Conservation (phyloP, 371 early-diverging fungal genomes). For the Mortierella sp. region DNA sequence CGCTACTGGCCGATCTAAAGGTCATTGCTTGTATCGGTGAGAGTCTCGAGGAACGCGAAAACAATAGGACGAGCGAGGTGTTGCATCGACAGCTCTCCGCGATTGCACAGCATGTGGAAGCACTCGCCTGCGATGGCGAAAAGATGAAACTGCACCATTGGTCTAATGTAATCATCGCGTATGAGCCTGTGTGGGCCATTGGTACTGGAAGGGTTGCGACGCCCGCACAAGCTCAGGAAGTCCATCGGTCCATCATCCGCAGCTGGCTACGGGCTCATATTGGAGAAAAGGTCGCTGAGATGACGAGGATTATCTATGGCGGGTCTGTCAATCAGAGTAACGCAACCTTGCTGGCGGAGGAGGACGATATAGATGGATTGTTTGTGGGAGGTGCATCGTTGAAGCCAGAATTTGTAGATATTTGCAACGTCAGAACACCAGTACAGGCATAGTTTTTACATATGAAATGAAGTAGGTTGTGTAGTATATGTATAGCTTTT, state of each 20-base stretch:
- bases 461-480: too few species aligned
- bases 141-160: slow-evolving; percentile 60
- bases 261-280: slow-evolving; percentile 83
- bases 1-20: slow-evolving; percentile 85
- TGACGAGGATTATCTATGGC: slow-evolving; percentile 96
- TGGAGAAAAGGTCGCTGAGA: slow-evolving; percentile 80
- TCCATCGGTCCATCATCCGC: slow-evolving; percentile 92
- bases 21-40: slow-evolving; percentile 99
- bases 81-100: slow-evolving; percentile 90
- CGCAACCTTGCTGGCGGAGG: slow-evolving; percentile 69
- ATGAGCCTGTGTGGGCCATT: slow-evolving; percentile 99
- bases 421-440: slow-evolving; percentile 63
- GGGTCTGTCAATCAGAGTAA: slow-evolving; percentile 92
- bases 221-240: slow-evolving; percentile 96
- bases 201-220: slow-evolving; percentile 99
- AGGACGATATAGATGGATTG: slow-evolving; percentile 97
- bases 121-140: too few species aligned
- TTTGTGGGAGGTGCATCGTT: slow-evolving; percentile 98
- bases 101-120: slow-evolving; percentile 71
- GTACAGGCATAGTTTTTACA: too few species aligned
- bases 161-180: slow-evolving; percentile 96
- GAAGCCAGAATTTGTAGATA: slow-evolving; percentile 83
- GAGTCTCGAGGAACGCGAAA: slow-evolving; percentile 92
- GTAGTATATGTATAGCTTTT: too few species aligned
- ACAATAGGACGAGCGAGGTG: slow-evolving; percentile 83